Conservation (phyloP, 2,329 filamentous ascomycete genomes). For the Xylariaceae sp. region DNA sequence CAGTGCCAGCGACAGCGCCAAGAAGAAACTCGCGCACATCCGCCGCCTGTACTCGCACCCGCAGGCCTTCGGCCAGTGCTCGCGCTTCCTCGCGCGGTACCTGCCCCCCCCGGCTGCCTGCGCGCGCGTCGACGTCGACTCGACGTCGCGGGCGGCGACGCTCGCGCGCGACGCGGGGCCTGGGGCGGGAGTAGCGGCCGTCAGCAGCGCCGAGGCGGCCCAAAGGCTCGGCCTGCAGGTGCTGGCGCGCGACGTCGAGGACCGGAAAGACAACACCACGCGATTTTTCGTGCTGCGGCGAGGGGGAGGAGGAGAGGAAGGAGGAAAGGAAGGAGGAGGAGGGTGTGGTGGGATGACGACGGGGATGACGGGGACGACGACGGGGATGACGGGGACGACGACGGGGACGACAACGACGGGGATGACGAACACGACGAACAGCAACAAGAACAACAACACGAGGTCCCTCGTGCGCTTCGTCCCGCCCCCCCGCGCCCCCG, state of each 20-base stretch:
- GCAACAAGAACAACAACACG: slow-evolving; percentile 17
- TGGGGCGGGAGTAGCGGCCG: slow-evolving; percentile 59
- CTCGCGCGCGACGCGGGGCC: slow-evolving; percentile 55
- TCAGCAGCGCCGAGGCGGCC: slow-evolving; percentile 70
- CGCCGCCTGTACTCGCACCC: slow-evolving; percentile 83
- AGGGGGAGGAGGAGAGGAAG: slow-evolving; percentile 1
- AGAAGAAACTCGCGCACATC: slow-evolving; percentile 48
- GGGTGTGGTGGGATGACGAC: slow-evolving; percentile 9
- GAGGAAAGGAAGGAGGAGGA: not conserved
- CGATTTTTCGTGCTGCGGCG: slow-evolving; percentile 62
- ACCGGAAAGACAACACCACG: slow-evolving; percentile 68
- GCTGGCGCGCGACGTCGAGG: slow-evolving; percentile 63
- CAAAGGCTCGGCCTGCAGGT: slow-evolving; percentile 59
- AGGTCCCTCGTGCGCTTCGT: slow-evolving; percentile 82
- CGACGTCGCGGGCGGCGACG: slow-evolving; percentile 75
- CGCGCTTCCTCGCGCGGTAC: slow-evolving; percentile 53
- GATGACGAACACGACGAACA: not conserved
- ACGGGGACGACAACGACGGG: not conserved
- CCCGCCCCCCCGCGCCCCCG: slow-evolving; percentile 66
- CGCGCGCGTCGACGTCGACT: slow-evolving; percentile 78
- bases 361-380: not conserved
- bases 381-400: slow-evolving; percentile 8
- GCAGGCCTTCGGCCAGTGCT: slow-evolving; percentile 91
- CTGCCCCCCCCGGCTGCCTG: slow-evolving; percentile 56
- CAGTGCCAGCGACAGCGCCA: no score